A percentile compares a stretch with the other conserved stretches of the same genome.
Evolutionary conservation across 768 basidiomycete species (phyloP).

Genomic region (Melanogaster broomeanus): DNA sequence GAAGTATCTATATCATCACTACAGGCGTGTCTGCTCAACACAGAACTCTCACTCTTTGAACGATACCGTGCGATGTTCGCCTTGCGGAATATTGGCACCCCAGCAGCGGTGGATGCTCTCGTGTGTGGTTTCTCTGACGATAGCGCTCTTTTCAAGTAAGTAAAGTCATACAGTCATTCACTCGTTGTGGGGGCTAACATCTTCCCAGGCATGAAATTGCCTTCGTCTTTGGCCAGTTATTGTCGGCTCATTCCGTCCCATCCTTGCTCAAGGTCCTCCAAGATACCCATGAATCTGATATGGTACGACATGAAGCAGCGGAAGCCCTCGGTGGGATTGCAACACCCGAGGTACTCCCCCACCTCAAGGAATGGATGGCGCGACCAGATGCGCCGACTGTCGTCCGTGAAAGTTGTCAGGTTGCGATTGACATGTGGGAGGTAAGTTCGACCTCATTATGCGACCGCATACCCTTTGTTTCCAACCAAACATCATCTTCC

Average conservation of each 20-base stretch:
- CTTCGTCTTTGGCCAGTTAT: constrained; percentile 96
- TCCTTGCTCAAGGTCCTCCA: constrained; percentile 78
- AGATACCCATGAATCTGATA: constrained; percentile 76
- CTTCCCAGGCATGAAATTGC: constrained; percentile 91
- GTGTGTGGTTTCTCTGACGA: constrained; percentile 88
- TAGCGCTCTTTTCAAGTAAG: constrained; percentile 91
- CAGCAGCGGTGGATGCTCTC: constrained; percentile 85
- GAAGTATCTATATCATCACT: constrained; percentile 53
- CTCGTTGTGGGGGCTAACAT: neutral
- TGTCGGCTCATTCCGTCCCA: constrained; percentile 86
- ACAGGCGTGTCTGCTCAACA: constrained; percentile 64
- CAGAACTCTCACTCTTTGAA: constrained; percentile 74
- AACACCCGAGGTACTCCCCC: constrained; percentile 85
- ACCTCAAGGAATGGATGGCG: constrained; percentile 82
- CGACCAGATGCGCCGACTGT: constrained; percentile 82
- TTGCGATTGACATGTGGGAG: constrained; percentile 98
- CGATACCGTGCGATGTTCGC: constrained; percentile 99
- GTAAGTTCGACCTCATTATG: constrained; percentile 40
- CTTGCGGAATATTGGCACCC: constrained; percentile 87
- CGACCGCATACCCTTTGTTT: neutral
- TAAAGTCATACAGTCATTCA: constrained; percentile 2
- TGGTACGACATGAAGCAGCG: constrained; percentile 99
- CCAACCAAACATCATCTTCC: neutral
- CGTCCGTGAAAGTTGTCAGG: constrained; percentile 93
- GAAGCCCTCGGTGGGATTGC: constrained; percentile 98